Percentiles rank a stretch among this genome's conserved stretches.
These are phyloP conservation scores for Colletotrichum gigasporum DNA, from an alignment of 2,329 filamentous ascomycete species.

Conservation along the genomic window DNA sequence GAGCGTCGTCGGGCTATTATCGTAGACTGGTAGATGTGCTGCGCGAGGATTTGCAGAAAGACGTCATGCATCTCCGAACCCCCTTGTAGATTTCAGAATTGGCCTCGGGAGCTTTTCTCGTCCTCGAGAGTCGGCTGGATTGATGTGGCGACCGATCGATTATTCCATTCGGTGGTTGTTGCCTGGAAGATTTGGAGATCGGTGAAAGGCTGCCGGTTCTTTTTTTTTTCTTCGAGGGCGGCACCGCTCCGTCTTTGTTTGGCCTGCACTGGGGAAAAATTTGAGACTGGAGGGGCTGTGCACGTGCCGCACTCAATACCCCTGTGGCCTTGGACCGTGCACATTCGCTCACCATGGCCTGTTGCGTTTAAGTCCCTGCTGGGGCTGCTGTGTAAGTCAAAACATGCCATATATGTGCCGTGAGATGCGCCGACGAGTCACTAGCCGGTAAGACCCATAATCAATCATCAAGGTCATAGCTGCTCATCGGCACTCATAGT, in stretches of 20 bases:
- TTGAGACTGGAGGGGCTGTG: slow-evolving; percentile 31
- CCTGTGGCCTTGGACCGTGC: slow-evolving; percentile 23
- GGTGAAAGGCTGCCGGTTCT: slow-evolving; percentile 5
- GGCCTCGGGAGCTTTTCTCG: background rate
- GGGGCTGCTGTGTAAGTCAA: no score
- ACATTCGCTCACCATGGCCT: background rate
- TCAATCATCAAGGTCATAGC: no score
- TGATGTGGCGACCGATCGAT: slow-evolving; percentile 2
- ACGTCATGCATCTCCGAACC: slow-evolving; percentile 36
- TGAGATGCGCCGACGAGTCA: background rate
- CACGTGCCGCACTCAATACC: slow-evolving; percentile 23
- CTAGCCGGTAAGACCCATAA: background rate
- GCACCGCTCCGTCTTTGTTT: background rate
- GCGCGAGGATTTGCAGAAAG: slow-evolving; percentile 30
- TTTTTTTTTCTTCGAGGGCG: slow-evolving; percentile 2
- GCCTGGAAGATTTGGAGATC: slow-evolving; percentile 11
- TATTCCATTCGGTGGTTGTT: slow-evolving; percentile 15
- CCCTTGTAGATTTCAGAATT: background rate
- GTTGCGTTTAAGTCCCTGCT: slow-evolving; percentile 6
- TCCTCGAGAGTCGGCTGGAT: background rate
- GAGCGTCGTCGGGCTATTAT: slow-evolving; percentile 33
- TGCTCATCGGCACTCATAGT: no score
- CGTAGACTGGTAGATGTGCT: slow-evolving; percentile 37
- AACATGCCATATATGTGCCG: no score
- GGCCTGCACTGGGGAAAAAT: slow-evolving; percentile 15